Base-by-base conservation (phyloP, 768 basidiomycete genomes). In the Serendipita vermifera region DNA sequence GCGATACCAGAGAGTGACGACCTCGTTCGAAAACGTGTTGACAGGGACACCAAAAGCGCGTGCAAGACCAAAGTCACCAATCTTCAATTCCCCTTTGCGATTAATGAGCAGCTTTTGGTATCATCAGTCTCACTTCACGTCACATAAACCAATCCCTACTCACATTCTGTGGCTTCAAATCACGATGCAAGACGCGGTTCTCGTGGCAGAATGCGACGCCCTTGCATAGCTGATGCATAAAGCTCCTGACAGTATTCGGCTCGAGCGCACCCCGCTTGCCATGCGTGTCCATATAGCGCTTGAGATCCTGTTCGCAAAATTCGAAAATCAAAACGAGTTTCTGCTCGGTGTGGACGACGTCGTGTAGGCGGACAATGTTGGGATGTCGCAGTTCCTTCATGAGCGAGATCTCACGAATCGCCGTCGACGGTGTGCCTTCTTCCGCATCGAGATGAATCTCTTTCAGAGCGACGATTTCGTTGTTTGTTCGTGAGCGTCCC, bases 381-480 rank as follows among this genome's bases (percentile, higher is more conserved):
- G 89, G 83, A 64, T 99, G 96, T 70, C 96, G 96, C 65, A 99
- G 83, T 68, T 99, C 96, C 69, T 99, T 98, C 93, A 98, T 97
- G 62, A 98, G 79, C 38, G 89, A 93, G 64, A 99, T 98, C 75
- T 99, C 96, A 43, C 96, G 85, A 68, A 99, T 99, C 55, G 96
- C 96, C 13, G 96, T 99, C 41, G 88, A 92, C 31, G 96, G 96
- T 0, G 96, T 99, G 32, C 96, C 96, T 72, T 99, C 96, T 70
- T 99, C 96, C 3, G 96, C 88, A 73, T 99, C 96, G 59, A 99
- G 85, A 65, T 98, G 93, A 61, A 99, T 99, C 73, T 99, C 96
- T 70, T 99, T 99, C 57, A 99, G 70, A 11, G 96, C 96, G 15
- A 99, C 96, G 54, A 96, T 90, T 69, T 98, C 96, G 64, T 96